These are phyloP conservation scores for Wickerhamomyces bovis DNA, from an alignment of 805 yeast genomes.

Conservation along the genomic window DNA sequence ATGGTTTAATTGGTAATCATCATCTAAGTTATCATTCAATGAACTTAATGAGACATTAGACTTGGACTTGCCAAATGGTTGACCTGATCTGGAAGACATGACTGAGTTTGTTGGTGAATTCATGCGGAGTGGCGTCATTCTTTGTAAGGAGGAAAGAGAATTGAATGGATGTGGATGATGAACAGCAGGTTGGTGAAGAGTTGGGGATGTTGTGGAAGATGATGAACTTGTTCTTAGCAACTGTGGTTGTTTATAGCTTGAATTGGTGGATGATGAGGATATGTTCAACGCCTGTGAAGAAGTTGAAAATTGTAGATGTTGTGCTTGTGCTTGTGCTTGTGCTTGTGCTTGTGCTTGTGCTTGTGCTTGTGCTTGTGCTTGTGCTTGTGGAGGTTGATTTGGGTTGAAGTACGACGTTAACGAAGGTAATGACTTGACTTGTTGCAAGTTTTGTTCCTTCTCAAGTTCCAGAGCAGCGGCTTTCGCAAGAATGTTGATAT, in stretches of 20 bases:
- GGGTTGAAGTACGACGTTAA: conserved; percentile 21
- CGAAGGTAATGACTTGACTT: conserved; percentile 24
- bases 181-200: conserved; percentile 15
- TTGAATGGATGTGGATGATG: conserved; percentile 27
- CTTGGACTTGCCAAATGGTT: conserved; percentile 20
- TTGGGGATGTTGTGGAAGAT: conserved; percentile 17
- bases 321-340: conserved; percentile 1
- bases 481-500: conserved; percentile 24
- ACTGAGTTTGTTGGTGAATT: conserved; percentile 18
- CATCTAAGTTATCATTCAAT: conserved; percentile 33
- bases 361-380: conserved; percentile 1
- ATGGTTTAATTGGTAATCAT: conserved; percentile 29
- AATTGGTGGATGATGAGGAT: conserved; percentile 11
- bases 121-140: conserved; percentile 52
- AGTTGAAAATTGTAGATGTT: conserved; percentile 2
- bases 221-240: conserved; percentile 10
- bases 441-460: conserved; percentile 23
- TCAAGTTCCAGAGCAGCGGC: conserved; percentile 26
- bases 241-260: conserved; percentile 13
- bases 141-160: conserved; percentile 47
- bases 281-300: conserved; percentile 6
- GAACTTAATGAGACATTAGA: conserved; percentile 24
- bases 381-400: not conserved
- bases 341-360: conserved; percentile 1
- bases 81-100: conserved; percentile 10